Evolutionary conservation across 768 basidiomycete species (phyloP).

Genomic region (Lepiota brunneoincarnata): DNA sequence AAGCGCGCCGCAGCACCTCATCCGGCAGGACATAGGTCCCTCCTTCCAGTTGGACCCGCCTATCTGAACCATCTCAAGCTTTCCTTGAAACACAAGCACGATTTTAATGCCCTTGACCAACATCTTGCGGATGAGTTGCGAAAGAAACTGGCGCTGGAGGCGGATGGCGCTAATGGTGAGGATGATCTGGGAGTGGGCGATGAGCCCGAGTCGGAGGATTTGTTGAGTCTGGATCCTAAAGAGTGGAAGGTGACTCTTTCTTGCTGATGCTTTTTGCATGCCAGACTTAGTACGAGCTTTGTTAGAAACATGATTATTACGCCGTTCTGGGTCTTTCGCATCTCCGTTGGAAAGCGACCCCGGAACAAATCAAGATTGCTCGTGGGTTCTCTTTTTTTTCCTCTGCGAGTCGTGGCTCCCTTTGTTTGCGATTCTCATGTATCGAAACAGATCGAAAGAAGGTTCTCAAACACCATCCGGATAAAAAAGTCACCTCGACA

Average conservation of each 20-base stretch:
- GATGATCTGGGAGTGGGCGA: slow-evolving; percentile 93
- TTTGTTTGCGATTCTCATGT: slow-evolving; percentile 43
- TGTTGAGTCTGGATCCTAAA: slow-evolving; percentile 85
- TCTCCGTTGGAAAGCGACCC: slow-evolving; percentile 80
- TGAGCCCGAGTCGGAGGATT: slow-evolving; percentile 73
- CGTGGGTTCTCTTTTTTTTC: slow-evolving; percentile 60
- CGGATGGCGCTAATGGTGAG: slow-evolving; percentile 42
- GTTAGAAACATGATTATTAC: slow-evolving; percentile 97
- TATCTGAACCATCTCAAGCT: slow-evolving; percentile 83
- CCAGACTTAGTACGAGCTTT: neutral
- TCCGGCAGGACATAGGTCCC: slow-evolving; percentile 37
- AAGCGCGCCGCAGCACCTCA: slow-evolving; percentile 27
- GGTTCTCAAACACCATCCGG: slow-evolving; percentile 97
- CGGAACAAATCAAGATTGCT: slow-evolving; percentile 94
- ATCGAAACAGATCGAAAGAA: slow-evolving; percentile 97
- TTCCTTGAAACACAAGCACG: slow-evolving; percentile 66
- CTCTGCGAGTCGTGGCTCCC: neutral
- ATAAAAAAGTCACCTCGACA: slow-evolving; percentile 72
- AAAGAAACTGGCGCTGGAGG: slow-evolving; percentile 50
- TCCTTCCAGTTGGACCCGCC: slow-evolving; percentile 86
- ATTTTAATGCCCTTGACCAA: slow-evolving; percentile 83
- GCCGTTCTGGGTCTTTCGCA: slow-evolving; percentile 93
- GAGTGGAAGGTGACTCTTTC: slow-evolving; percentile 82
- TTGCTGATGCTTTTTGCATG: neutral
- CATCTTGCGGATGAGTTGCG: slow-evolving; percentile 41